Evolutionary conservation across 2,329 filamentous ascomycete species (phyloP), one percentile per base, ranked within the genome.

Genomic region (Fusarium transvaalense): DNA sequence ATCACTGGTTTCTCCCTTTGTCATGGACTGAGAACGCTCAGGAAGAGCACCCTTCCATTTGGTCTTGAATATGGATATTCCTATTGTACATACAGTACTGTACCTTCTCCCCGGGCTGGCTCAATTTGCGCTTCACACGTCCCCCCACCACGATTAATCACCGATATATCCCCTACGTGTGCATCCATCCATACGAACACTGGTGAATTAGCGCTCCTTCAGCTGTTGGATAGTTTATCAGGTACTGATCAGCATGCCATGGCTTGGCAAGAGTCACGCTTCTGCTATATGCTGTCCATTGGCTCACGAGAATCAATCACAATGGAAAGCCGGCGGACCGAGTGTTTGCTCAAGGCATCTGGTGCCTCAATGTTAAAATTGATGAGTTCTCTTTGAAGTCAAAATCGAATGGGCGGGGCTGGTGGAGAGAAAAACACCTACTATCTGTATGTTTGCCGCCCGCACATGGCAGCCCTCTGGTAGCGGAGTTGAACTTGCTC

Each of bases 401-500:
- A 50, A 69, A 50, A 69, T 63, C 41, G 43, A 54, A 69, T 57
- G 66, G n/a, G 58, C 48, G 48, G 61, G 53, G 61, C 61, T 15
- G 29, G 66, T 69, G 66, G 65, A 52, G 60, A 61, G 64, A 65
- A 45, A 45, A 25, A 25, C n/a, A n/a, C 38, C 15, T 6, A 25
- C n/a, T 42, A 23, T 25, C 27, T 43, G 29, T 61, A 25, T 25
- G 23, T 56, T 64, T 61, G 48, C 56, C 66, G 66, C 66, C 61
- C 66, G 66, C 66, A 66, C 38, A 69, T 48, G 41, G 52, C 66
- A 69, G 66, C 66, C 66, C 52, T 66, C 48, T 64, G 41, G 34
- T 27, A 45, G 46, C 21, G 53, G 58, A 45, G 50, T 52, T 67
- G 64, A 53, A 55, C 53, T 55, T 68, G 45, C 59, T 60, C 51